Evolutionary conservation across 768 basidiomycete species (phyloP).

Genomic region (Russula earlei): DNA sequence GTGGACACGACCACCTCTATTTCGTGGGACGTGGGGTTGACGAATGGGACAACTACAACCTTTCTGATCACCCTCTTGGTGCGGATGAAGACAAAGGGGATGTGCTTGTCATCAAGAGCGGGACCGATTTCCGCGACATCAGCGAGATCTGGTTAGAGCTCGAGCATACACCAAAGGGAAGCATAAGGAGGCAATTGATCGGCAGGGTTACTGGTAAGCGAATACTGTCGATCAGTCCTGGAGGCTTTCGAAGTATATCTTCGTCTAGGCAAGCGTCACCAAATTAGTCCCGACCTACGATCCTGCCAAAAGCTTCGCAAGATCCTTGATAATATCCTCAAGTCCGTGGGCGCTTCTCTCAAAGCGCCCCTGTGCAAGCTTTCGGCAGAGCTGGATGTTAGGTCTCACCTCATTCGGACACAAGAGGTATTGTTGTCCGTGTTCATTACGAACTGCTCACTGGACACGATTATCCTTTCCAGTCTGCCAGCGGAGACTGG

Average conservation of each 20-base stretch:
- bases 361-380: slow-evolving; percentile 71
- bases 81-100: slow-evolving; percentile 66
- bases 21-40: slow-evolving; percentile 58
- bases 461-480: not conserved
- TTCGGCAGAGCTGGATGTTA: slow-evolving; percentile 56
- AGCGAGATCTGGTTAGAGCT: slow-evolving; percentile 66
- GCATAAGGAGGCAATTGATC: slow-evolving; percentile 57
- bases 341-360: slow-evolving; percentile 58
- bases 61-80: slow-evolving; percentile 43
- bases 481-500: slow-evolving; percentile 74
- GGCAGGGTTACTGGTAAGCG: slow-evolving; percentile 46
- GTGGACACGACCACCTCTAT: slow-evolving; percentile 86
- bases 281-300: slow-evolving; percentile 45
- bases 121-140: slow-evolving; percentile 82
- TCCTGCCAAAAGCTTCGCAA: slow-evolving; percentile 37
- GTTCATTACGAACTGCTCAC: not conserved
- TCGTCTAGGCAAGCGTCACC: slow-evolving; percentile 55
- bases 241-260: not conserved
- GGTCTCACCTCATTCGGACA: slow-evolving; percentile 66
- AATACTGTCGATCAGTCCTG: not conserved
- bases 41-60: slow-evolving; percentile 59
- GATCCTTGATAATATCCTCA: slow-evolving; percentile 54
- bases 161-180: slow-evolving; percentile 46
- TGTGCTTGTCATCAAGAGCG: slow-evolving; percentile 72
- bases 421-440: slow-evolving; percentile 43